Percentiles rank a stretch among this genome's conserved stretches.
Conservation (phyloP, 495 filamentous ascomycete genomes). For the Viridothelium virens region DNA sequence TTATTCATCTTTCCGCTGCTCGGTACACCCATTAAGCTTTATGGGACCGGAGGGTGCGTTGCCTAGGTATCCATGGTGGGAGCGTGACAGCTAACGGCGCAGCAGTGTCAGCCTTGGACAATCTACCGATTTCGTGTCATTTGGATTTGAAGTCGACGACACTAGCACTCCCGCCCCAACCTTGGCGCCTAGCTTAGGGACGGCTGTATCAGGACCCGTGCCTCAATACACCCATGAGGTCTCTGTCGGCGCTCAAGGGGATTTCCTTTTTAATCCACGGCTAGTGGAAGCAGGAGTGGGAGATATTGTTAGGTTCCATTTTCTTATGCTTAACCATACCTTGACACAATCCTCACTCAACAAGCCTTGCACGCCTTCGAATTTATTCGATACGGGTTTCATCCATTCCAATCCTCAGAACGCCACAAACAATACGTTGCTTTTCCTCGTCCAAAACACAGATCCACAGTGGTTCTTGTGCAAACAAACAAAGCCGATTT, state of each 20-base stretch:
- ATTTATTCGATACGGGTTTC: not conserved
- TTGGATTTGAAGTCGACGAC: too few species aligned
- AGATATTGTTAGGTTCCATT: not conserved
- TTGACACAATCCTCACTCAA: not conserved
- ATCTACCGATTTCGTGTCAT: too few species aligned
- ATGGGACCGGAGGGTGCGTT: too few species aligned
- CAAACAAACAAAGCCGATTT: constrained; percentile 3
- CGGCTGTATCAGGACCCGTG: too few species aligned
- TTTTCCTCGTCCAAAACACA: not conserved
- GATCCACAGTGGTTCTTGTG: not conserved
- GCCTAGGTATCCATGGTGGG: too few species aligned
- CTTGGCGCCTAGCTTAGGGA: too few species aligned
- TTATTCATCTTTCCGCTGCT: too few species aligned
- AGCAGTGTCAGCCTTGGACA: too few species aligned
- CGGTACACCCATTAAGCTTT: too few species aligned
- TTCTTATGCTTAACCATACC: not conserved
- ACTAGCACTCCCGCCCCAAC: too few species aligned
- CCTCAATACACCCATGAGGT: not conserved
- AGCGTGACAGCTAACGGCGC: too few species aligned
- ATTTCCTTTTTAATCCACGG: not conserved
- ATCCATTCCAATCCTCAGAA: not conserved
- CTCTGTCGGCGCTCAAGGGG: not conserved
- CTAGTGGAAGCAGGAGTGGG: not conserved
- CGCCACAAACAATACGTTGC: not conserved
- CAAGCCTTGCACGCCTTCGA: not conserved